These are phyloP conservation scores for Sphaerobolus stellatus DNA, from an alignment of 1,284 basidiomycete genomes.

Conservation along the genomic window DNA sequence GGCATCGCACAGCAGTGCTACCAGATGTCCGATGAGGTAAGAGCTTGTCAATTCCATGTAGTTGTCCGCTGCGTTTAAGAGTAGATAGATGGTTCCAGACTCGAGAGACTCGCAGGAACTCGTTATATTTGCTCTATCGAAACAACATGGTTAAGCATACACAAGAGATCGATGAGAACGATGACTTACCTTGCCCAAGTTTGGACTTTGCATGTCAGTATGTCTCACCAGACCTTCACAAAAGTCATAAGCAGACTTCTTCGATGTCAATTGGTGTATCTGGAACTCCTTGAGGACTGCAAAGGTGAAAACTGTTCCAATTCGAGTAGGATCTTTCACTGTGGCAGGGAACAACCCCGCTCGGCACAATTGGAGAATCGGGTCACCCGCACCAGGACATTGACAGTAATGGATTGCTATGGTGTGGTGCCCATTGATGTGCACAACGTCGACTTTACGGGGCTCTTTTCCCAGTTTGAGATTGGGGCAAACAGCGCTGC, in stretches of 20 bases:
- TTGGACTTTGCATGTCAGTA: constrained; percentile 21
- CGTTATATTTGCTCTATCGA: constrained; percentile 23
- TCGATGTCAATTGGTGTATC: constrained; percentile 25
- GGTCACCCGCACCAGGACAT: constrained; percentile 14
- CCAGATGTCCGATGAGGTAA: constrained; percentile 5
- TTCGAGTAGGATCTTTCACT: constrained; percentile 20
- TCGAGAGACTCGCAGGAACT: constrained; percentile 24
- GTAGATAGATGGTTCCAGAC: constrained; percentile 23
- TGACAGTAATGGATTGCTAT: constrained; percentile 18
- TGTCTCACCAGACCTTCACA: constrained; percentile 21
- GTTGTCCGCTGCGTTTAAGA: constrained; percentile 24
- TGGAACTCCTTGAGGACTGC: constrained; percentile 29
- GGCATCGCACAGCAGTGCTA: not conserved
- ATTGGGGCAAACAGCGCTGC: constrained; percentile 7
- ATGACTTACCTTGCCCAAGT: constrained; percentile 17
- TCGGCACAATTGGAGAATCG: constrained; percentile 26
- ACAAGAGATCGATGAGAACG: not conserved
- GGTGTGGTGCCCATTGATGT: constrained; percentile 24
- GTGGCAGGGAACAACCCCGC: constrained; percentile 32
- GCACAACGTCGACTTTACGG: constrained; percentile 18
- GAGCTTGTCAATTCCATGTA: constrained; percentile 24
- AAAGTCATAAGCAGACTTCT: constrained; percentile 29
- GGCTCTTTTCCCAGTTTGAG: constrained; percentile 14
- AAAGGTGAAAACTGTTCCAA: constrained; percentile 25
- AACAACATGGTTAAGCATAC: not conserved